Evolutionary conservation across 495 filamentous ascomycete species (phyloP).

Genomic region (Physcia stellaris): DNA sequence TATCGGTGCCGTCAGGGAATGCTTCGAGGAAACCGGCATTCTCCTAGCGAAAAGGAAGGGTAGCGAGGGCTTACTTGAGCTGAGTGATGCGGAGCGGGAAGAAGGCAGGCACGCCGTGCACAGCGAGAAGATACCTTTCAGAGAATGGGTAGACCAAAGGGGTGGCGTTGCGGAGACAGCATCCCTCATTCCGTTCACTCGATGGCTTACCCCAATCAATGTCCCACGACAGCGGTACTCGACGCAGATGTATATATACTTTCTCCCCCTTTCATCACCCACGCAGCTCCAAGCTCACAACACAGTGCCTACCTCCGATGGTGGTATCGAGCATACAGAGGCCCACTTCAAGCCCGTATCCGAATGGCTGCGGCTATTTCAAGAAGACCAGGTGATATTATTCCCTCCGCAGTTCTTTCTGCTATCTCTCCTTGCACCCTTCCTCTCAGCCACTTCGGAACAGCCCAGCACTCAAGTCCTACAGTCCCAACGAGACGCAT

Average conservation of each 20-base stretch:
- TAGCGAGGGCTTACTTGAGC: slow-evolving; percentile 17
- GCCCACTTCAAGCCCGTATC: slow-evolving; percentile 58
- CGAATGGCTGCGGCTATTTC: slow-evolving; percentile 53
- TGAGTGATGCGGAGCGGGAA: slow-evolving; percentile 47
- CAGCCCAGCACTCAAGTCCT: slow-evolving; percentile 28
- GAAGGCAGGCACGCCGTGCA: slow-evolving; percentile 57
- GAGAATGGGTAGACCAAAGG: slow-evolving; percentile 48
- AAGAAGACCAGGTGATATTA: slow-evolving; percentile 55
- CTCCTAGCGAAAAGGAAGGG: slow-evolving; percentile 49
- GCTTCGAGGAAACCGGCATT: slow-evolving; percentile 91
- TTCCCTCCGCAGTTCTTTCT: slow-evolving; percentile 87
- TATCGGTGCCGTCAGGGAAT: slow-evolving; percentile 71
- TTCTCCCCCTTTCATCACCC: slow-evolving; percentile 63
- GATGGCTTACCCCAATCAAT: slow-evolving; percentile 74
- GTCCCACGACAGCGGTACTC: slow-evolving; percentile 65
- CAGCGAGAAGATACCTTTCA: slow-evolving; percentile 42
- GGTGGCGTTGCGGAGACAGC: slow-evolving; percentile 54
- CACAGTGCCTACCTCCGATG: slow-evolving; percentile 56
- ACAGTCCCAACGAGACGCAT: slow-evolving; percentile 36
- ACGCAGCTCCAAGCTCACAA: slow-evolving; percentile 19
- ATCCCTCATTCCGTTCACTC: slow-evolving; percentile 67
- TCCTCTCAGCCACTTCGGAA: slow-evolving; percentile 28
- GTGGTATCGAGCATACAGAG: slow-evolving; percentile 71
- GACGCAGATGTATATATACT: slow-evolving; percentile 93
- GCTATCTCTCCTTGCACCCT: slow-evolving; percentile 48